Conservation (phyloP, 2,329 filamentous ascomycete species). For the Pleomassaria siparia region DNA sequence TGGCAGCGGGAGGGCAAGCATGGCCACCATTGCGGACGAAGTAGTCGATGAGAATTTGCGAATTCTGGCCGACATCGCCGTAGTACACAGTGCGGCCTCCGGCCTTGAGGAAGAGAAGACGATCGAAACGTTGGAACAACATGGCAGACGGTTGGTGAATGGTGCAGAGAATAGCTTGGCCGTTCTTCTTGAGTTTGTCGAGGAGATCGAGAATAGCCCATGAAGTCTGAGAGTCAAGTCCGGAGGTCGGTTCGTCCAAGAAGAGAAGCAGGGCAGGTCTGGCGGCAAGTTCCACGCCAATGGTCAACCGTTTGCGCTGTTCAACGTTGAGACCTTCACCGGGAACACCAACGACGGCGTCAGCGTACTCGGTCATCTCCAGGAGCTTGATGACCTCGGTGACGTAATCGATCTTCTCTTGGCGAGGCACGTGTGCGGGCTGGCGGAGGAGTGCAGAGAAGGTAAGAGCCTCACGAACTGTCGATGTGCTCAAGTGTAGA, state of each 20-base stretch:
- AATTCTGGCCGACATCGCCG: slow-evolving; percentile 74
- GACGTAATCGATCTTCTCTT: slow-evolving; percentile 84
- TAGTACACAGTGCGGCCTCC: slow-evolving; percentile 82
- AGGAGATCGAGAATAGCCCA: slow-evolving; percentile 89
- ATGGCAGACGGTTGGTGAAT: slow-evolving; percentile 97
- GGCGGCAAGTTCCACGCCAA: slow-evolving; percentile 92
- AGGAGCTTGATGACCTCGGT: slow-evolving; percentile 88
- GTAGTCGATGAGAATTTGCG: slow-evolving; percentile 68
- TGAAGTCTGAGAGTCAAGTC: slow-evolving; percentile 88
- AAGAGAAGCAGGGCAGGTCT: slow-evolving; percentile 89
- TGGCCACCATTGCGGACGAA: slow-evolving; percentile 73
- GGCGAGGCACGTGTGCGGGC: slow-evolving; percentile 68
- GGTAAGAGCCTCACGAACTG: slow-evolving; percentile 82
- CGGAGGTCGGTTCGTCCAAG: slow-evolving; percentile 92
- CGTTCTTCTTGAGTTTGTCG: slow-evolving; percentile 84
- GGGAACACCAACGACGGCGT: slow-evolving; percentile 86
- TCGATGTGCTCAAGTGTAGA: slow-evolving; percentile 80
- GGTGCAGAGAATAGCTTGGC: slow-evolving; percentile 86
- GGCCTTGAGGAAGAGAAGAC: slow-evolving; percentile 73
- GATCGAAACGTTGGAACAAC: slow-evolving; percentile 88
- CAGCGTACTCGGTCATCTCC: slow-evolving; percentile 87
- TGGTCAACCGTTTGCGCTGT: slow-evolving; percentile 77
- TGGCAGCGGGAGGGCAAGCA: slow-evolving; percentile 66
- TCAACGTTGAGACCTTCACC: slow-evolving; percentile 74
- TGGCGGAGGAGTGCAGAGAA: slow-evolving; percentile 88